Conservation (phyloP, 1,139 yeast genomes). For the Pichia inconspicua region DNA sequence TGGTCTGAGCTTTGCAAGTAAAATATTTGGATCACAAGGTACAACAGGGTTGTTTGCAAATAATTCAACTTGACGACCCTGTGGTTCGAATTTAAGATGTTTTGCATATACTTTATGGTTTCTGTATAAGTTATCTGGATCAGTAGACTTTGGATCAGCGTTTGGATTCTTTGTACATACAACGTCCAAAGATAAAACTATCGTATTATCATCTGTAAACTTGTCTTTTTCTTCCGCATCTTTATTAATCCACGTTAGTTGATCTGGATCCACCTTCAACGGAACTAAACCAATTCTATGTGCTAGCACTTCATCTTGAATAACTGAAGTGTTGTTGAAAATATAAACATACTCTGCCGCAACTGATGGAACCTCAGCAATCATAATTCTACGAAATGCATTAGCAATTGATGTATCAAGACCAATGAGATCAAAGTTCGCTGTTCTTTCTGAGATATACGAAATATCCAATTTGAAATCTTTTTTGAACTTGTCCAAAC, state of each 20-base stretch:
- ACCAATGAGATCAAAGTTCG: conserved; percentile 80
- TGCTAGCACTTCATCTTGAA: conserved; percentile 94
- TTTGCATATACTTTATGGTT: conserved; percentile 83
- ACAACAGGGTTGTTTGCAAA: conserved; percentile 65
- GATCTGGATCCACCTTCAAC: conserved; percentile 85
- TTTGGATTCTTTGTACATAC: conserved; percentile 79
- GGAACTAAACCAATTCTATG: conserved; percentile 93
- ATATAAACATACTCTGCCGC: conserved; percentile 90
- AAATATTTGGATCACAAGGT: conserved; percentile 78
- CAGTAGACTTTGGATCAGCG: conserved; percentile 71
- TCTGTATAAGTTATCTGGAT: conserved; percentile 75
- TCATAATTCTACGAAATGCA: conserved; percentile 95
- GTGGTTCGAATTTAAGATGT: conserved; percentile 85
- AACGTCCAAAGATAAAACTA: conserved; percentile 74
- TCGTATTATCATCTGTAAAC: conserved; percentile 80
- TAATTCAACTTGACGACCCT: conserved; percentile 71
- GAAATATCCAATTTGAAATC: conserved; percentile 63
- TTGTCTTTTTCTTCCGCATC: conserved; percentile 57
- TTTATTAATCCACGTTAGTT: conserved; percentile 67
- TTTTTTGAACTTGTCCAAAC: conserved; percentile 68
- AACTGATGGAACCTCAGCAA: conserved; percentile 91
- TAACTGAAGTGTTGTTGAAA: conserved; percentile 90
- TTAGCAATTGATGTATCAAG: conserved; percentile 90
- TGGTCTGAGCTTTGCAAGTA: conserved; percentile 88
- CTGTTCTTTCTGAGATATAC: conserved; percentile 57